Conservation (phyloP, 2,329 filamentous ascomycete species). For the Diaporthe aspalathi region DNA sequence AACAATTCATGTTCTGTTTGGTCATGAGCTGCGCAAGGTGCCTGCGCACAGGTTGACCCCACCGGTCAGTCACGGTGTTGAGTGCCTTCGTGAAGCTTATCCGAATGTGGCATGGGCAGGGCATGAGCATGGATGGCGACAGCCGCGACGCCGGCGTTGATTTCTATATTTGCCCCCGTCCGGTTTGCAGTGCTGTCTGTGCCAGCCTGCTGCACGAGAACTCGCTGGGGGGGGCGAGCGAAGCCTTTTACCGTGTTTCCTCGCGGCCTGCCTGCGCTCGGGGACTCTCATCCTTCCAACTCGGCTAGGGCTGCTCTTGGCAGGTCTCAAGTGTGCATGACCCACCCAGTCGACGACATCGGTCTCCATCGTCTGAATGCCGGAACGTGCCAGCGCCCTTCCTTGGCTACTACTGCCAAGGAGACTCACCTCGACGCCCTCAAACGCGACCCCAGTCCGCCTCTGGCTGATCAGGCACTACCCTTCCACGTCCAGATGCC, state of each 20-base stretch:
- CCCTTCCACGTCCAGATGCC: slow-evolving; percentile 4
- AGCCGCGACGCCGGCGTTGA: not conserved
- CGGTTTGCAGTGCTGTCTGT: slow-evolving; percentile 11
- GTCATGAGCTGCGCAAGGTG: not conserved
- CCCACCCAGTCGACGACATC: slow-evolving; percentile 44
- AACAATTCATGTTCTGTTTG: slow-evolving; percentile 1
- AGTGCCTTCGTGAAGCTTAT: slow-evolving; percentile 1
- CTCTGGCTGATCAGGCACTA: slow-evolving; percentile 24
- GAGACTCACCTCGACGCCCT: slow-evolving; percentile 26
- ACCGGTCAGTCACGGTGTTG: not conserved
- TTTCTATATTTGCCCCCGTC: slow-evolving; percentile 20
- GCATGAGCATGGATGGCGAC: not conserved
- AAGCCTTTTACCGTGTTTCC: slow-evolving; percentile 11
- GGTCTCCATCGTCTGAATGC: slow-evolving; percentile 35
- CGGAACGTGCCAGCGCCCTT: slow-evolving; percentile 46
- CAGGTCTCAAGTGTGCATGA: slow-evolving; percentile 52
- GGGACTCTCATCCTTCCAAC: slow-evolving; percentile 7
- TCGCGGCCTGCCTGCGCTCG: slow-evolving; percentile 5
- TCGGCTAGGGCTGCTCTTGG: slow-evolving; percentile 45
- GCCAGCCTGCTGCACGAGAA: slow-evolving; percentile 7
- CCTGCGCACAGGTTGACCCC: not conserved
- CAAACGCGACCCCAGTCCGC: slow-evolving; percentile 32
- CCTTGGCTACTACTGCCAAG: slow-evolving; percentile 41
- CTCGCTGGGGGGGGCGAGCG: not conserved
- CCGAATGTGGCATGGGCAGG: slow-evolving; percentile 10